Evolutionary conservation across 139 green algal genomes (phyloP).

Genomic region (Chlorella vulgaris): DNA sequence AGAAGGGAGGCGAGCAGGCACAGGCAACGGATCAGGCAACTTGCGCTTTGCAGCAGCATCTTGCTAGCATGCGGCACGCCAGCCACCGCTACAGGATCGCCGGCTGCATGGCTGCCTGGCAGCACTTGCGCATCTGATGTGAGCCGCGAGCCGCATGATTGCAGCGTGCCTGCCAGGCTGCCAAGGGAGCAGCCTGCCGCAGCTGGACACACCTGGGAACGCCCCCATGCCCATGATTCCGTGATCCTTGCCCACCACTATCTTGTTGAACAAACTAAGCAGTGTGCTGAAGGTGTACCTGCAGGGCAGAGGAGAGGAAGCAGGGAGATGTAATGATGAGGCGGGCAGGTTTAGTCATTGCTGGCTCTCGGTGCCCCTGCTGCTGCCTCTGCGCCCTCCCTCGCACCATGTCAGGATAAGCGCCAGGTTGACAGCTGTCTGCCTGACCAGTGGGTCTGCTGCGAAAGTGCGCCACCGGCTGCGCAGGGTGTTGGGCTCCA

Average conservation of each 20-base stretch:
- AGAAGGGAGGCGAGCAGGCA: background rate
- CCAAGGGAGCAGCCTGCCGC: background rate
- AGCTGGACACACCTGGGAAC: conserved; percentile 73
- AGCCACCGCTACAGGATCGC: no score
- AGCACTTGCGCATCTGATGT: no score
- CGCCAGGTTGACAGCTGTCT: conserved; percentile 21
- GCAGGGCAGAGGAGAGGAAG: background rate
- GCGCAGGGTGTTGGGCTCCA: background rate
- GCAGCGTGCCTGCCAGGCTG: no score
- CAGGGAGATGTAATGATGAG: no score
- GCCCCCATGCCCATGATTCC: conserved; percentile 66
- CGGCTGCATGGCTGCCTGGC: no score
- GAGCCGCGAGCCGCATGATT: no score
- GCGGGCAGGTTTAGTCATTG: no score
- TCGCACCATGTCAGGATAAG: conserved; percentile 28
- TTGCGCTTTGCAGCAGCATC: no score
- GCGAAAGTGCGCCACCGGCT: background rate
- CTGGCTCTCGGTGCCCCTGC: background rate
- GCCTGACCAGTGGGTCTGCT: conserved; percentile 14
- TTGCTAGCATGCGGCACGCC: no score
- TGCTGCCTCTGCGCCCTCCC: background rate
- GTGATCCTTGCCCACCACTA: conserved; percentile 69
- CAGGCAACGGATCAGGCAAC: no score
- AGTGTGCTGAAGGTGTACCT: conserved; percentile 86
- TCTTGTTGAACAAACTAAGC: conserved; percentile 80